These are phyloP conservation scores for Chrysanthemum makinoi DNA, from an alignment of 129 eudicot species.

Conservation along the genomic window DNA sequence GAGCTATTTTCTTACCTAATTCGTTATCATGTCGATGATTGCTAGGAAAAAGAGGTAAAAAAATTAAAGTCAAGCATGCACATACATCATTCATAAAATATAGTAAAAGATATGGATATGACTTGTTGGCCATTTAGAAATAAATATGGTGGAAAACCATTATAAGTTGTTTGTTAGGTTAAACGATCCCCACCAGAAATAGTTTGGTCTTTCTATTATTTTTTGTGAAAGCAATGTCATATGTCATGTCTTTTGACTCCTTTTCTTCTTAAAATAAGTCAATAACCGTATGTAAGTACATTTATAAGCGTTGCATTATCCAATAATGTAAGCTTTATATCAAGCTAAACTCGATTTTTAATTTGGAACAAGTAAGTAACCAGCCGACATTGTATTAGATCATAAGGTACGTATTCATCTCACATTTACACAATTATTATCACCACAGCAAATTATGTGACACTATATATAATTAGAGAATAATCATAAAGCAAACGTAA, in stretches of 20 bases:
- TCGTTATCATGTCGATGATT: background rate
- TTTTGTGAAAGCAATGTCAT: conserved; percentile 24
- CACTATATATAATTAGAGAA: too few relatives aligned
- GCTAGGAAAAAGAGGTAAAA: background rate
- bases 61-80: conserved; percentile 20
- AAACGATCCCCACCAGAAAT: conserved; percentile 32
- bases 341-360: too few relatives aligned
- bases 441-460: background rate
- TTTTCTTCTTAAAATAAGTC: background rate
- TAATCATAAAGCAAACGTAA: too few relatives aligned
- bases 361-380: too few relatives aligned
- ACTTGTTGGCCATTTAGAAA: conserved; percentile 28
- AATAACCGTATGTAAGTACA: background rate
- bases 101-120: conserved; percentile 10
- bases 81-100: conserved; percentile 6
- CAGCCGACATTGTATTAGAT: too few relatives aligned
- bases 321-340: background rate
- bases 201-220: background rate
- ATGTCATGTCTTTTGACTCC: conserved; percentile 20
- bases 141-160: conserved; percentile 27
- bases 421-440: too few relatives aligned
- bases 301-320: background rate
- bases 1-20: background rate
- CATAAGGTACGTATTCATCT: background rate
- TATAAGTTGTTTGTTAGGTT: conserved; percentile 30